These are phyloP conservation scores for Colletotrichum theobromicola DNA, from an alignment of 2,329 filamentous ascomycete genomes.

Conservation along the genomic window DNA sequence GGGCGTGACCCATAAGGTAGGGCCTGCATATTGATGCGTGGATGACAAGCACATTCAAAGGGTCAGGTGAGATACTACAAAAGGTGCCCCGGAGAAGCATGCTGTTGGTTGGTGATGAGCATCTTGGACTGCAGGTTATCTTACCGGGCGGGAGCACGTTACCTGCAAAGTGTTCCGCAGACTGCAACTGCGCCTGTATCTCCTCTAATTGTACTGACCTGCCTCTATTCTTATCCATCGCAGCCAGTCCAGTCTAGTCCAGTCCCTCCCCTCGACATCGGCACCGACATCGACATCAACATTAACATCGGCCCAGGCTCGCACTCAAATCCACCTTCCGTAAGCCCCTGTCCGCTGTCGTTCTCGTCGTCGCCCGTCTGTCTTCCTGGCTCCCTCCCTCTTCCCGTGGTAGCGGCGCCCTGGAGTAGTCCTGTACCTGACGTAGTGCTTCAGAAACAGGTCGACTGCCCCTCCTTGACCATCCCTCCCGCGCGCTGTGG, in stretches of 20 bases:
- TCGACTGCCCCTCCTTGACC: background rate
- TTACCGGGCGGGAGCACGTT: background rate
- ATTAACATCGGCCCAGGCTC: background rate
- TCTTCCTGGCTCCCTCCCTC: background rate
- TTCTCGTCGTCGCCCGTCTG: background rate
- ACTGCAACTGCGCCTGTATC: background rate
- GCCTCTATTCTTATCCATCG: background rate
- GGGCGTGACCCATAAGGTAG: background rate
- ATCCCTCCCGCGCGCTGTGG: background rate
- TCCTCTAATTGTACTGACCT: background rate
- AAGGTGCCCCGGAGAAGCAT: background rate
- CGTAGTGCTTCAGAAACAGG: background rate
- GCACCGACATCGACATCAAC: background rate
- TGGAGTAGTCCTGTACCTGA: background rate
- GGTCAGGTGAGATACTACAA: background rate
- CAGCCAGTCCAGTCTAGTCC: background rate
- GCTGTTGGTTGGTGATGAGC: background rate
- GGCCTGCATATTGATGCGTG: background rate
- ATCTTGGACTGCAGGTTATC: background rate
- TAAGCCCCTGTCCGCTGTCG: background rate
- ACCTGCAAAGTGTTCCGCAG: background rate
- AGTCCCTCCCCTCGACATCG: background rate
- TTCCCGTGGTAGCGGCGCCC: background rate
- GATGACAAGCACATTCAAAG: background rate
- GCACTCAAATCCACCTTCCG: background rate